Evolutionary conservation across 768 basidiomycete genomes (phyloP).

Genomic region (Kwoniella sp.): DNA sequence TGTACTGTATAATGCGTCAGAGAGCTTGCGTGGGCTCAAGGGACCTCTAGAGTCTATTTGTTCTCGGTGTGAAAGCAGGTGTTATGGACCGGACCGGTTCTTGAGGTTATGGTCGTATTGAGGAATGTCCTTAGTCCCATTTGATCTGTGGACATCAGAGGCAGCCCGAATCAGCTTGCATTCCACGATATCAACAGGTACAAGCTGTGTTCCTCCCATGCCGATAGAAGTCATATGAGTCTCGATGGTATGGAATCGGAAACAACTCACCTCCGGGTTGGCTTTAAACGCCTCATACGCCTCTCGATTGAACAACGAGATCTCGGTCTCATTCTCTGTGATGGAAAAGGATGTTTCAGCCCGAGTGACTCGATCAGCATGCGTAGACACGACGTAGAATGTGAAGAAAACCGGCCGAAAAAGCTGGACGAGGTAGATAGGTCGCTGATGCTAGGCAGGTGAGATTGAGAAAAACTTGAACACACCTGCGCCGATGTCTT

Average conservation of each 20-base stretch:
- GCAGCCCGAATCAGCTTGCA: neutral
- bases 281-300: conserved; percentile 78
- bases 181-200: neutral
- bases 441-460: neutral
- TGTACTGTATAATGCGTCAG: neutral
- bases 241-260: neutral
- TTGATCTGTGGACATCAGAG: conserved; percentile 9
- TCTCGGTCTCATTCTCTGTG: conserved; percentile 92
- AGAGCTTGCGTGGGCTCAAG: too few species aligned
- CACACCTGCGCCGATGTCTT: conserved; percentile 75
- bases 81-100: too few species aligned
- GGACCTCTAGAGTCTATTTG: neutral
- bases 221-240: neutral
- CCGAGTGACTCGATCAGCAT: neutral
- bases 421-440: neutral
- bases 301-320: conserved; percentile 82
- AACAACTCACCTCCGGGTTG: conserved; percentile 78
- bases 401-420: neutral
- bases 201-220: neutral
- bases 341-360: neutral
- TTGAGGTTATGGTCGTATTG: too few species aligned
- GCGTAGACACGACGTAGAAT: neutral
- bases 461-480: conserved; percentile 13
- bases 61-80: neutral
- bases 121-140: conserved; percentile 16